Evolutionary conservation across 2,329 filamentous ascomycete species (phyloP).

Genomic region (Metarhizium anisopliae): DNA sequence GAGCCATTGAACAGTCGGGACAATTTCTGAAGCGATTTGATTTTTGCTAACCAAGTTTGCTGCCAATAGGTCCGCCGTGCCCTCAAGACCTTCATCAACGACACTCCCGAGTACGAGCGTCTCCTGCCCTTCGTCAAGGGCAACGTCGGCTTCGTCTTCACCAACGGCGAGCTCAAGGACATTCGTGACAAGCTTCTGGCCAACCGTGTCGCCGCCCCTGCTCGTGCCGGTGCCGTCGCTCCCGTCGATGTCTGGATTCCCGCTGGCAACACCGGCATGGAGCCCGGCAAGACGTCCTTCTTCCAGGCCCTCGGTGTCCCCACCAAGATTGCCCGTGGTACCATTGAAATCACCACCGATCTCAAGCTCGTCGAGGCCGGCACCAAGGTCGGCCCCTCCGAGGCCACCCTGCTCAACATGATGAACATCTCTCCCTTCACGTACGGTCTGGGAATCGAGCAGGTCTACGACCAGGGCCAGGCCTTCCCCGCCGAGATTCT

Average conservation of each 20-base stretch:
- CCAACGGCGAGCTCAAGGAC: constrained; percentile 88
- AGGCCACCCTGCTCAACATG: constrained; percentile 99
- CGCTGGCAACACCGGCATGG: constrained; percentile 99
- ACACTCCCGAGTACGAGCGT: constrained; percentile 95
- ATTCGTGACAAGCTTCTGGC: constrained; percentile 87
- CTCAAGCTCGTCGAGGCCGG: constrained; percentile 94
- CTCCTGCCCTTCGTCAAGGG: constrained; percentile 93
- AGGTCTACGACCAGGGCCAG: constrained; percentile 98
- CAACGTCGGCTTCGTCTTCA: constrained; percentile 99
- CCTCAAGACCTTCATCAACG: constrained; percentile 84
- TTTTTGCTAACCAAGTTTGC: constrained; percentile 9
- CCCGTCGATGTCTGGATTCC: constrained; percentile 90
- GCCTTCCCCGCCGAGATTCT: constrained; percentile 77
- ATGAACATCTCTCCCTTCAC: constrained; percentile 99
- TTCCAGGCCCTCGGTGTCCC: constrained; percentile 99
- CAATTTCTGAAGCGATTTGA: background rate
- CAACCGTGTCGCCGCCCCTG: constrained; percentile 97
- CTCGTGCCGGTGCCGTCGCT: constrained; percentile 94
- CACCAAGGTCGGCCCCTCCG: constrained; percentile 93
- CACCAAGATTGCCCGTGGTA: constrained; percentile 99
- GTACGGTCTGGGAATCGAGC: constrained; percentile 92
- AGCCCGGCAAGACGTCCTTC: constrained; percentile 99
- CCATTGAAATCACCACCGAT: constrained; percentile 98
- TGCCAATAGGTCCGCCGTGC: constrained; percentile 74
- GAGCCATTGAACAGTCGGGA: too few relatives aligned